Evolutionary conservation across 495 filamentous ascomycete genomes (phyloP).

Genomic region (Hypoxylon subgilvum): DNA sequence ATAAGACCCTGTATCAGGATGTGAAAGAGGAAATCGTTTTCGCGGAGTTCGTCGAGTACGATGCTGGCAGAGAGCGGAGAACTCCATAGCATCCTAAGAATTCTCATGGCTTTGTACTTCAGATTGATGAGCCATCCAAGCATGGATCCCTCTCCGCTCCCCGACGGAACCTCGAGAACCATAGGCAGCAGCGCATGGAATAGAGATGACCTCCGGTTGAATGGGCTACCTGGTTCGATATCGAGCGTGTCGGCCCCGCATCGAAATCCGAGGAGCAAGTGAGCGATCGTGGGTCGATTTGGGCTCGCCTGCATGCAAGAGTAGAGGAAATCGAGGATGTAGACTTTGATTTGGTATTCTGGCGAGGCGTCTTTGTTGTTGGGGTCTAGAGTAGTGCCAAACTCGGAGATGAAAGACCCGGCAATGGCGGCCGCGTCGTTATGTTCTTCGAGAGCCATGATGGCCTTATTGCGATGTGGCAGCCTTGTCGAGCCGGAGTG

Average conservation of each 20-base stretch:
- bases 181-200: conserved; percentile 79
- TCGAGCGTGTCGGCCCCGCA: conserved; percentile 71
- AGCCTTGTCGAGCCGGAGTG: conserved; percentile 54
- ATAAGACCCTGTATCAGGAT: conserved; percentile 69
- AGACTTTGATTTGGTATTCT: conserved; percentile 75
- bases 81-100: conserved; percentile 80
- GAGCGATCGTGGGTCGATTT: conserved; percentile 79
- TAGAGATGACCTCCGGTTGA: conserved; percentile 71
- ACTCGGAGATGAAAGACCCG: conserved; percentile 67
- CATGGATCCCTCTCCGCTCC: conserved; percentile 63
- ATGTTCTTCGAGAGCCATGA: conserved; percentile 75
- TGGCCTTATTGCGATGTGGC: conserved; percentile 74
- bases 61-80: conserved; percentile 78
- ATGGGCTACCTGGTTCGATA: conserved; percentile 66
- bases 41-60: conserved; percentile 77
- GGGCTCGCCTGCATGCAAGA: conserved; percentile 73
- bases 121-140: conserved; percentile 73
- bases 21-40: conserved; percentile 73
- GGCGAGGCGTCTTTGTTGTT: conserved; percentile 66
- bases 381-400: conserved; percentile 67
- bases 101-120: conserved; percentile 75
- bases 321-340: conserved; percentile 81
- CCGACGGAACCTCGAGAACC: conserved; percentile 66
- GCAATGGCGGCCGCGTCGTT: conserved; percentile 73
- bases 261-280: conserved; percentile 86